Evolutionary conservation across 441 rosid species (phyloP), one percentile per base, ranked within the genome.

Genomic region (Erodium moschatum): DNA sequence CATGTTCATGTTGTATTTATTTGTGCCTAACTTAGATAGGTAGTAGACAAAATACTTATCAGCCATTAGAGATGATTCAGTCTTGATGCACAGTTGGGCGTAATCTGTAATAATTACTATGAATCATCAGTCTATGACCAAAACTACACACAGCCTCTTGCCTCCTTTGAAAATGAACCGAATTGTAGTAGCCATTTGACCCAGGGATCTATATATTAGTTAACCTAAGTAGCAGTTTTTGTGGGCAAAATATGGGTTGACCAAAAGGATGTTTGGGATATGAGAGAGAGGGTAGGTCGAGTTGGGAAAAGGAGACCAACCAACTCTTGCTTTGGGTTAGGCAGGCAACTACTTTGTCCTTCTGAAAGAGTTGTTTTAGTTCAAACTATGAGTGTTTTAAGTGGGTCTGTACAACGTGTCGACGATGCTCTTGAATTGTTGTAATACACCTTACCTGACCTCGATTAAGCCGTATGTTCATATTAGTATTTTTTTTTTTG

Each of bases 271-370:
- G 27, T 24, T 24, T 24, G 27, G 27, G 27, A 24, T 24, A 56
- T 50, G 67, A 62, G 21, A 10, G 13, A 3, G 3, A 44, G 67
- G n/a, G 67, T 61, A 31, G 71, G 70, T 61, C 46, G 19, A 35
- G 75, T 72, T 21, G 64, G 52, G 15, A 33, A n/a, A 72, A 61
- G 8, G 67, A 27, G 63, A 67, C 75, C 46, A 61, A 0, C 60
- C 35, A 48, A 12, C 50, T 19, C 44, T 1, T 4, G 21, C 42
- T 66, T 56, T 29, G 46, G 21, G 61, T 67, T 62, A 29, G 64
- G 75, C 54, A 48, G 54, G 16, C 54, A 48, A 48, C 54, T 12
- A 12, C 16, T 48, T 48, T 48, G 16, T 48, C 44, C 44, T 38
- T 9, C 8, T 38, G 44, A 9, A 38, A 38, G 9, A 38, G 44